Base-by-base conservation (phyloP, 129 eudicot genomes). In the Flaveria bidentis region DNA sequence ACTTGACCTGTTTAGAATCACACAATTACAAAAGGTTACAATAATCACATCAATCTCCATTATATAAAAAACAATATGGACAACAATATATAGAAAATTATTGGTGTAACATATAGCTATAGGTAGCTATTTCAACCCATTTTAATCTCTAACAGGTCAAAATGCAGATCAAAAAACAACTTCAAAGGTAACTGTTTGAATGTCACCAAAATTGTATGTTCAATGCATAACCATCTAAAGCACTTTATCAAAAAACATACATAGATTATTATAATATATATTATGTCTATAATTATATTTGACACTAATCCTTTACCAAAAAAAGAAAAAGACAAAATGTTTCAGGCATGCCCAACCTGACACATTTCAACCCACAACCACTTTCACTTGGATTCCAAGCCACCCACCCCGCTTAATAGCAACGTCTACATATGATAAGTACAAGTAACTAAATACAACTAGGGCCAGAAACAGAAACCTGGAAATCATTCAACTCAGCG, bases 401-500 rank as follows among this genome's bases (percentile, higher is more conserved):
- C 55, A 6, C 51, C 51, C 23, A 62, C 5, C 20, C 76, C 8
- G 4, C 20, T 20, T 28, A 72, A 17, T 72, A 33, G 18, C 17
- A 6, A 5, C 76, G 39, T 55, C 51, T 17, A 53, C 39, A 53
- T 39, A 72, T 11, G 57, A 61, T 36, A 44, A 52, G n/a, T 28
- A 18, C 51, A 78, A 57, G 76, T 77, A 63, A 67, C 56, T 12
- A 57, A 14, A 78, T 36, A 78, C 69, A 66, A 60, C 56, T 56
- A 69, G 71, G 52, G 47, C 64, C 46, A 52, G 42, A 45, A 67
- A 79, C 20, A n/a, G 26, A 73, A 44, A 94, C 98, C 97, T 94
- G 98, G 81, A 94, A 94, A 75, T 94, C 97, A 82, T 94, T 94
- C 82, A 94, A 83, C 81, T 94, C 98, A 42, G 88, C 93, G 84